phyloP scores from a whole-genome alignment of 306 rosid species.

The Citrullus colocynthis region DNA sequence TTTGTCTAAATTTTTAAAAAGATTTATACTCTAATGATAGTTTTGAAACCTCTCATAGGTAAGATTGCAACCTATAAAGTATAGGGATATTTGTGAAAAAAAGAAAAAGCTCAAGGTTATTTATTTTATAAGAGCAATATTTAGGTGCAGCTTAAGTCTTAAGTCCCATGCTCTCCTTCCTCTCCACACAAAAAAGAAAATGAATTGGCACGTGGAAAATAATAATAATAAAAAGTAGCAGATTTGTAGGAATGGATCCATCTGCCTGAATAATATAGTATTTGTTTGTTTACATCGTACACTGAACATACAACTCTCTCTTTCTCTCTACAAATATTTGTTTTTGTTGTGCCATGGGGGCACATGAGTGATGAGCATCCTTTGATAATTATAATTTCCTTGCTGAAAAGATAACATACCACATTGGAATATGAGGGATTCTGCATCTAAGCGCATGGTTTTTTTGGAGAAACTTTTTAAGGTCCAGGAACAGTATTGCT shows the following conservation, averaged over 20 bases:
- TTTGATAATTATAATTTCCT: neutral
- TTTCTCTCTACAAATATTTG: neutral
- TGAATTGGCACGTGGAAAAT: no score
- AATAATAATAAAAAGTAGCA: neutral
- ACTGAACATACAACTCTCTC: neutral
- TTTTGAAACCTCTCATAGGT: no score
- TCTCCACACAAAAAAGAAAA: no score
- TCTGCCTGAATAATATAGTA: neutral
- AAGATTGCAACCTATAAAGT: no score
- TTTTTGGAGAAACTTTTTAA: neutral
- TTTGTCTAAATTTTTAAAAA: no score
- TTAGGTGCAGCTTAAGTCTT: no score
- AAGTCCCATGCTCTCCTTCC: no score
- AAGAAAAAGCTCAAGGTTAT: no score
- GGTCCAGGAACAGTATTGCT: neutral
- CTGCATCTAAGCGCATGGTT: neutral
- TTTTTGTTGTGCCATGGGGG: neutral
- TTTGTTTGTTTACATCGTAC: neutral
- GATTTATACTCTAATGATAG: no score
- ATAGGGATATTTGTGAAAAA: no score
- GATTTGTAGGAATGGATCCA: neutral
- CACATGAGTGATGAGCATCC: neutral
- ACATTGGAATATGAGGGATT: neutral
- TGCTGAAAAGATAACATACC: neutral
- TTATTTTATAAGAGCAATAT: no score